Evolutionary conservation across 257 asterid species (phyloP).

Genomic region (Jaltomata sinuosa): DNA sequence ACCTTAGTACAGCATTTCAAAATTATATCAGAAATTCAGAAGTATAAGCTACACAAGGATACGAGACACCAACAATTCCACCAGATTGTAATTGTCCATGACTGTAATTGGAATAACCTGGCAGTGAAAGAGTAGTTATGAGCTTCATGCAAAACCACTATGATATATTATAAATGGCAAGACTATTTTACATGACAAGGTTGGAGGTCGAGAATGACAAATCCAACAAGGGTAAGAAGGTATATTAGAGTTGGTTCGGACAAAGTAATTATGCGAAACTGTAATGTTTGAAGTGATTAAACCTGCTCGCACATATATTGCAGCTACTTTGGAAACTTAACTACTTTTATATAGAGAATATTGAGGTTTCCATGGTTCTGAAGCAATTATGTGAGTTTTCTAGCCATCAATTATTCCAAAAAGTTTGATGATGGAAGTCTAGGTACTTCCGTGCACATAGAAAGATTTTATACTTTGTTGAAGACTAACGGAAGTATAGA

Average conservation of each 20-base stretch:
- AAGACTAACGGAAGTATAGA: neutral
- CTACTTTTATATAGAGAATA: neutral
- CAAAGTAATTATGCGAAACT: neutral
- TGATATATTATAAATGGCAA: neutral
- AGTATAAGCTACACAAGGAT: conserved; percentile 38
- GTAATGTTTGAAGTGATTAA: neutral
- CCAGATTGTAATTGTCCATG: conserved; percentile 52
- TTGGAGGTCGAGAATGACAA: neutral
- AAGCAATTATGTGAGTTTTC: neutral
- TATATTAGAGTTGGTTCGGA: neutral
- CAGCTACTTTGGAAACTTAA: neutral
- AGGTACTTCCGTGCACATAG: neutral
- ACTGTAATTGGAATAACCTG: conserved; percentile 53
- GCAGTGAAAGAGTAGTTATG: conserved; percentile 14
- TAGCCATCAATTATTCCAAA: neutral
- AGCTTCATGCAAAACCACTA: neutral
- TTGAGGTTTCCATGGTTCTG: neutral
- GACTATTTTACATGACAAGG: neutral
- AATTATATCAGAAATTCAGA: neutral
- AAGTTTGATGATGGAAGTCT: neutral
- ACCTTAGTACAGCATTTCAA: neutral
- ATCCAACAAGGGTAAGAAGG: neutral
- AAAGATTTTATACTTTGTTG: neutral
- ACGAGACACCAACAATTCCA: conserved; percentile 90
- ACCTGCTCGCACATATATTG: neutral